Percentiles rank a stretch among this genome's conserved stretches.
Evolutionary conservation across 352 stramenopile genomes (phyloP).

Genomic region (Pseudoperonospora humuli): DNA sequence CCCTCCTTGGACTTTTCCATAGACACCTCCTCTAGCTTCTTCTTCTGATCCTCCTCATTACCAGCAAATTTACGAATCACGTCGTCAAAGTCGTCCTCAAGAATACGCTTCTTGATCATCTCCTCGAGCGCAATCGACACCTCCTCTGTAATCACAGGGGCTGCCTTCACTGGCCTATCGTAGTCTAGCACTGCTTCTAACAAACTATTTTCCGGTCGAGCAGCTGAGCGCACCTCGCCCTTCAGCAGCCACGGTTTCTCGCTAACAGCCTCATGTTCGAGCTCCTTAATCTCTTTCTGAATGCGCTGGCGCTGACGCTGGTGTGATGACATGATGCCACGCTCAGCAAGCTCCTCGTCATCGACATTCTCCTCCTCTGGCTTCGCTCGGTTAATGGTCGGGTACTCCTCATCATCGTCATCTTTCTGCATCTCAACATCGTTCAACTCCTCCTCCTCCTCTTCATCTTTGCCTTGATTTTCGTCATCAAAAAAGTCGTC

Average conservation of each 20-base stretch:
- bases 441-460: slow-evolving; percentile 42
- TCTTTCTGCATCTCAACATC: slow-evolving; percentile 36
- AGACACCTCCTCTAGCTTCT: slow-evolving; percentile 89
- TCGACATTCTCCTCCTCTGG: slow-evolving; percentile 50
- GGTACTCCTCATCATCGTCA: slow-evolving; percentile 47
- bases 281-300: slow-evolving; percentile 77
- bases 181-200: slow-evolving; percentile 91
- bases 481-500: slow-evolving; percentile 57
- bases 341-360: slow-evolving; percentile 64
- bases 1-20: slow-evolving; percentile 89
- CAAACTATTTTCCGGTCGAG: slow-evolving; percentile 89
- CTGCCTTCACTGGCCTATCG: slow-evolving; percentile 86
- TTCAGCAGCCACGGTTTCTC: slow-evolving; percentile 93
- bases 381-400: slow-evolving; percentile 40
- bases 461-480: slow-evolving; percentile 30
- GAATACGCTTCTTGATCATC: slow-evolving; percentile 91
- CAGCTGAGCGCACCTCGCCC: slow-evolving; percentile 82
- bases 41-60: slow-evolving; percentile 68
- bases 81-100: slow-evolving; percentile 94
- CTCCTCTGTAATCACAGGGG: slow-evolving; percentile 89
- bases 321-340: slow-evolving; percentile 74
- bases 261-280: slow-evolving; percentile 84
- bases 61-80: slow-evolving; percentile 85
- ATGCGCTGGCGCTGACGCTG: slow-evolving; percentile 57
- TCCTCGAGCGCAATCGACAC: slow-evolving; percentile 89